These are phyloP conservation scores for Skeletonema grethae DNA, from an alignment of 108 stramenopile genomes.

Conservation along the genomic window DNA sequence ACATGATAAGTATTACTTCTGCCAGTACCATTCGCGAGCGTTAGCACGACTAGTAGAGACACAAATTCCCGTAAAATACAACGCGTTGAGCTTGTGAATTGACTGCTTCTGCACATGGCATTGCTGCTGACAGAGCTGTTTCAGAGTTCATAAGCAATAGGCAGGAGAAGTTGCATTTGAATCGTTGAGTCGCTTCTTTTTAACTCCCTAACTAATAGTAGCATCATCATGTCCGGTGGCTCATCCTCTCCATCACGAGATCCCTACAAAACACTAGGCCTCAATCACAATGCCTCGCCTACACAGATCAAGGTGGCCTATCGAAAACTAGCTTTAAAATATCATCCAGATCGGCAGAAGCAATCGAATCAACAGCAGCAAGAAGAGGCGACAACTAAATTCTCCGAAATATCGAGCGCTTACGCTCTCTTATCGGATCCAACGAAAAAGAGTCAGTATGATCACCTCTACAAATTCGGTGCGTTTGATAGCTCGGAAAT, in stretches of 20 bases:
- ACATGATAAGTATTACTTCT: no score
- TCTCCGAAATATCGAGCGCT: slow-evolving; percentile 57
- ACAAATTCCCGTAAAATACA: no score
- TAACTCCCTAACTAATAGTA: no score
- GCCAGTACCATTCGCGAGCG: no score
- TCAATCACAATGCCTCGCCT: slow-evolving; percentile 57
- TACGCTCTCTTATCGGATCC: slow-evolving; percentile 59
- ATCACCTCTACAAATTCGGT: slow-evolving; percentile 43
- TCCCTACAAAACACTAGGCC: slow-evolving; percentile 66
- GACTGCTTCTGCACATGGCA: no score
- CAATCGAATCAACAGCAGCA: slow-evolving; percentile 20
- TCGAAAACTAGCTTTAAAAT: slow-evolving; percentile 53
- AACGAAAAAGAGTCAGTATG: slow-evolving; percentile 52
- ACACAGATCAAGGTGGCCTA: slow-evolving; percentile 59
- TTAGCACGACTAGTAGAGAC: no score
- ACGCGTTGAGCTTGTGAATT: no score
- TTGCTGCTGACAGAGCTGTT: no score
- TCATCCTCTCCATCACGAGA: slow-evolving; percentile 13
- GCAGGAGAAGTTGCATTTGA: no score
- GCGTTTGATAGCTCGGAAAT: slow-evolving; percentile 27
- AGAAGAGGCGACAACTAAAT: slow-evolving; percentile 31
- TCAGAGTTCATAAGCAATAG: no score
- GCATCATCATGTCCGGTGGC: not conserved
- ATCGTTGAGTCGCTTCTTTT: no score
- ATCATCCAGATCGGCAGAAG: slow-evolving; percentile 62